These are phyloP conservation scores for Russula olivacea DNA, from an alignment of 768 basidiomycete genomes.

Conservation along the genomic window DNA sequence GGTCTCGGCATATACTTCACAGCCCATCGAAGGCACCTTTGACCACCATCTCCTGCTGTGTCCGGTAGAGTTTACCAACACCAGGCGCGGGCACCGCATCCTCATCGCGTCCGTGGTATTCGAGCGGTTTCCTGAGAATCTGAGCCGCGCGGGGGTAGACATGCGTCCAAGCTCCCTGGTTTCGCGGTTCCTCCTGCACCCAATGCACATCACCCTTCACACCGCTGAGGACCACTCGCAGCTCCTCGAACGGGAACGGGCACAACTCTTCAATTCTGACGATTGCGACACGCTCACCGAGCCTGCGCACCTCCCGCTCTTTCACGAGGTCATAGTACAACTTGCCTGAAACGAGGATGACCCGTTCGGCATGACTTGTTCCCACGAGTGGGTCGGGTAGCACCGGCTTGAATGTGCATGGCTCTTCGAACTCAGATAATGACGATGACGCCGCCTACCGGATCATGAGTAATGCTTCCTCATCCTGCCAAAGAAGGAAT, in stretches of 20 bases:
- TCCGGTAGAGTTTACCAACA: slow-evolving; percentile 58
- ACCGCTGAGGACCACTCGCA: slow-evolving; percentile 41
- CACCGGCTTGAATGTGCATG: slow-evolving; percentile 63
- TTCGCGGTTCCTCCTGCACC: slow-evolving; percentile 85
- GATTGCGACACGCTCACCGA: slow-evolving; percentile 54
- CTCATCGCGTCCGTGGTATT: slow-evolving; percentile 62
- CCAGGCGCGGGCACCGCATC: slow-evolving; percentile 76
- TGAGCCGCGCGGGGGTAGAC: slow-evolving; percentile 42
- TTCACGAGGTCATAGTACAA: slow-evolving; percentile 82
- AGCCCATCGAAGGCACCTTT: slow-evolving; percentile 50
- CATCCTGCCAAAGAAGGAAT: background rate
- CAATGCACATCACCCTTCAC: slow-evolving; percentile 46
- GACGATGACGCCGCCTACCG: slow-evolving; percentile 66
- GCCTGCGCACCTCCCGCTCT: slow-evolving; percentile 47
- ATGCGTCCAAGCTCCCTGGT: slow-evolving; percentile 78
- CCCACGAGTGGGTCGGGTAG: slow-evolving; percentile 46
- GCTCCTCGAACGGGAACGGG: slow-evolving; percentile 72
- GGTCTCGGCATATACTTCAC: background rate
- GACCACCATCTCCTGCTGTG: slow-evolving; percentile 58
- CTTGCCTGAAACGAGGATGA: slow-evolving; percentile 79
- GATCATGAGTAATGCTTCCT: background rate
- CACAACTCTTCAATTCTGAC: slow-evolving; percentile 80
- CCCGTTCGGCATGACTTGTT: slow-evolving; percentile 43
- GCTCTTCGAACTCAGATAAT: slow-evolving; percentile 53
- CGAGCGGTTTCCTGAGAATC: slow-evolving; percentile 29